Evolutionary conservation across 305 asterid species (phyloP).

Genomic region (Fraxinus paxiana): DNA sequence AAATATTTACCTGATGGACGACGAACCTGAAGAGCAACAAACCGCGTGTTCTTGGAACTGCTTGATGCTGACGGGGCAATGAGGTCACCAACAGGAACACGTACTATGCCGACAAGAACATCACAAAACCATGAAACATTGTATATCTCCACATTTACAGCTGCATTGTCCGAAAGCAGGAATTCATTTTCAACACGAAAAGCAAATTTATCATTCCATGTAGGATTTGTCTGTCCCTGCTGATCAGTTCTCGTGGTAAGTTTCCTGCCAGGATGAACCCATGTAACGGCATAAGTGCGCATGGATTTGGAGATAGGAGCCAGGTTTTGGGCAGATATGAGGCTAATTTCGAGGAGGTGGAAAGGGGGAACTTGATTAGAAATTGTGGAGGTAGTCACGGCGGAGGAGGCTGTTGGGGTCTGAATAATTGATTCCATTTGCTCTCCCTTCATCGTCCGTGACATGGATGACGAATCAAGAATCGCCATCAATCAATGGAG

Average conservation of each 20-base stretch:
- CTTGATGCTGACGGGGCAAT: slow-evolving; percentile 27
- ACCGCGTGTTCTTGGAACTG: slow-evolving; percentile 31
- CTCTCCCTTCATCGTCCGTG: slow-evolving; percentile 26
- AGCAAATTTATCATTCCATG: slow-evolving; percentile 63
- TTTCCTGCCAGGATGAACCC: slow-evolving; percentile 47
- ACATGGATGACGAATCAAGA: slow-evolving; percentile 18
- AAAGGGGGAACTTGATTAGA: slow-evolving; percentile 31
- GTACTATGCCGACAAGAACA: slow-evolving; percentile 51
- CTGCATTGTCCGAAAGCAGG: slow-evolving; percentile 38
- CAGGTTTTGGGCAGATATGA: slow-evolving; percentile 67
- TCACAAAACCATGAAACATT: slow-evolving; percentile 63
- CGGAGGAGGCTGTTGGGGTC: slow-evolving; percentile 42
- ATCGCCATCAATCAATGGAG: slow-evolving; percentile 14
- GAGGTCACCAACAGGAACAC: slow-evolving; percentile 41
- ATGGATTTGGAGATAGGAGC: slow-evolving; percentile 43
- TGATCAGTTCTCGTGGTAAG: slow-evolving; percentile 45
- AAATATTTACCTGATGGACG: slow-evolving; percentile 38
- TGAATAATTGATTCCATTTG: slow-evolving; percentile 40
- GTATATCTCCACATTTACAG: slow-evolving; percentile 51
- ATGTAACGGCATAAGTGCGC: slow-evolving; percentile 56
- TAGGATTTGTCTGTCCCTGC: slow-evolving; percentile 48
- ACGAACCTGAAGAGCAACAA: slow-evolving; percentile 56
- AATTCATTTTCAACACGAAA: slow-evolving; percentile 46
- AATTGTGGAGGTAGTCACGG: slow-evolving; percentile 33
- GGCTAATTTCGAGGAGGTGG: slow-evolving; percentile 55